A percentile compares a stretch with the other conserved stretches of the same genome.
Evolutionary conservation across 305 asterid species (phyloP).

Genomic region (Caryopteris hybrid): DNA sequence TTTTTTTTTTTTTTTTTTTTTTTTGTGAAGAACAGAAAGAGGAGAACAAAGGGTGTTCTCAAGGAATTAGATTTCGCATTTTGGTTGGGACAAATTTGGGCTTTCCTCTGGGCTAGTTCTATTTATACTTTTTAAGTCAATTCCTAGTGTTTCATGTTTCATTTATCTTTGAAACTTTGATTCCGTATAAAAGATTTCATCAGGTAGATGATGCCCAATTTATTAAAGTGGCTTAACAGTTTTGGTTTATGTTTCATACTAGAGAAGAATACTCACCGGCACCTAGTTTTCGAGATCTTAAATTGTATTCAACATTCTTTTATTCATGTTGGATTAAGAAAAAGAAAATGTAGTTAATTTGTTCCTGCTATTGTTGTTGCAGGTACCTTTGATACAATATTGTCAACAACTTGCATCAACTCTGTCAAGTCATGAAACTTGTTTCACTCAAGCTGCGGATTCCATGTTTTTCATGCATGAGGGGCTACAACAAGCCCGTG

Average conservation of each 20-base stretch:
- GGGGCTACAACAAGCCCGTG: conserved; percentile 98
- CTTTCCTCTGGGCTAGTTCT: background rate
- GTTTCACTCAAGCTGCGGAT: conserved; percentile 98
- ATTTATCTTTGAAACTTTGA: background rate
- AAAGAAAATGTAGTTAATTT: background rate
- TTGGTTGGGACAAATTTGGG: background rate
- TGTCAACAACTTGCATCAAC: conserved; percentile 89
- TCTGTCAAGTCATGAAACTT: conserved; percentile 91
- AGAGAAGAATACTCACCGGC: conserved; percentile 1
- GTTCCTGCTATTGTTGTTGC: conserved; percentile 30
- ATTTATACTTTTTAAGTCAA: background rate
- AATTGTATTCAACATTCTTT: background rate
- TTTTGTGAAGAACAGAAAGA: no score
- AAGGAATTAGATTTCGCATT: conserved; percentile 1
- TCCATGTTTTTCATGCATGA: conserved; percentile 99
- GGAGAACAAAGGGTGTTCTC: background rate
- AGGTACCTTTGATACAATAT: conserved; percentile 93
- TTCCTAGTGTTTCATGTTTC: background rate
- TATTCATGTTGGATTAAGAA: conserved; percentile 13
- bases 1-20: no score
- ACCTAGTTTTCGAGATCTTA: background rate
- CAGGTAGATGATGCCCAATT: conserved; percentile 3
- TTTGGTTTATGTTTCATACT: background rate
- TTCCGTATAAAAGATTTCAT: background rate
- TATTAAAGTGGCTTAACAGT: background rate